phyloP scores from a whole-genome alignment of 2,329 filamentous ascomycete species.

The Teratosphaeria gauchensis region DNA sequence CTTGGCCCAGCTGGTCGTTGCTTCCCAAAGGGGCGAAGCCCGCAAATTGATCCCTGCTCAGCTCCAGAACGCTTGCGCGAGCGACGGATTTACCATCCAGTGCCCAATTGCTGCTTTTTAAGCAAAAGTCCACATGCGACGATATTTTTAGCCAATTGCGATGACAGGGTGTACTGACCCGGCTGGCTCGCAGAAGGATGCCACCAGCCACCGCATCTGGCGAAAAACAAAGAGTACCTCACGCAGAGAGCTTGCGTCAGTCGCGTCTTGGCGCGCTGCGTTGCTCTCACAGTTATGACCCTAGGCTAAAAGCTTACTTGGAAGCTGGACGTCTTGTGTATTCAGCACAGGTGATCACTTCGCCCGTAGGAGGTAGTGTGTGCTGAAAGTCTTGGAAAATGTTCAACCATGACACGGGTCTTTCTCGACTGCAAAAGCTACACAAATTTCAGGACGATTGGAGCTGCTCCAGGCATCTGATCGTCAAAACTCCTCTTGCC shows the following conservation, averaged over 20 bases:
- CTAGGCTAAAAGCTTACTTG: neutral
- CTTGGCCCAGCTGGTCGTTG: neutral
- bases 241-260: neutral
- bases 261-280: neutral
- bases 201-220: neutral
- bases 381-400: too few relatives aligned
- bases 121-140: neutral
- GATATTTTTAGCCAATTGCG: neutral
- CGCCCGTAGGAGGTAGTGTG: neutral
- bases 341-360: neutral
- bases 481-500: neutral
- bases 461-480: neutral
- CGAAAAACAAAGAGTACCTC: neutral
- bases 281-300: neutral
- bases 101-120: neutral
- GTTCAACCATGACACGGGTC: too few relatives aligned
- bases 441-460: neutral
- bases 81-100: neutral
- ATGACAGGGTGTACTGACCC: neutral
- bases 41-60: neutral
- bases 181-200: neutral
- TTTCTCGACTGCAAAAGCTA: too few relatives aligned
- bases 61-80: neutral
- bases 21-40: neutral
- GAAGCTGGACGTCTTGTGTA: neutral